These are phyloP conservation scores for Falciphora oryzae DNA, from an alignment of 2,329 filamentous ascomycete genomes.

Conservation along the genomic window DNA sequence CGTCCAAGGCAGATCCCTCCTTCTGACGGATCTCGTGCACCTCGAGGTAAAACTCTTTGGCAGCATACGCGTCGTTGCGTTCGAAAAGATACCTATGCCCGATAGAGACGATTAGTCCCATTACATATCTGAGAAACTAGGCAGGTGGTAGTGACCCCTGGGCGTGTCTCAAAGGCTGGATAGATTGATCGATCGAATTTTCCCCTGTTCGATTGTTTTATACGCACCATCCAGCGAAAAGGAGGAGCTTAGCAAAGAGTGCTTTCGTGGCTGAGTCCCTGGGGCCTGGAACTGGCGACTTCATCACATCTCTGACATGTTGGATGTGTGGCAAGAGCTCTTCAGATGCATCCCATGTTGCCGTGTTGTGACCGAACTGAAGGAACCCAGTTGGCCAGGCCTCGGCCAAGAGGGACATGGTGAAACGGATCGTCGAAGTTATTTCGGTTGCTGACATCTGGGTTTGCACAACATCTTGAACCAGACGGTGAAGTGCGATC, in stretches of 20 bases:
- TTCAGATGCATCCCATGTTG: neutral
- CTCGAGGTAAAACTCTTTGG: neutral
- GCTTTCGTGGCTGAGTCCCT: neutral
- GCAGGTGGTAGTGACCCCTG: no score
- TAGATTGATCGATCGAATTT: no score
- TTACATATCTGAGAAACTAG: no score
- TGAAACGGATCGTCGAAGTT: neutral
- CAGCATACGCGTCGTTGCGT: slow-evolving; percentile 5
- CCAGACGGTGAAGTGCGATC: neutral
- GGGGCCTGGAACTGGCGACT: neutral
- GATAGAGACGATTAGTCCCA: no score
- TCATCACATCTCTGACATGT: neutral
- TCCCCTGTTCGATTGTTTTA: no score
- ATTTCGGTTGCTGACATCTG: neutral
- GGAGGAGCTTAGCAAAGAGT: neutral
- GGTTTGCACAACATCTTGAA: neutral
- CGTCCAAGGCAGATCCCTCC: slow-evolving; percentile 11
- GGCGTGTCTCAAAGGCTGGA: no score
- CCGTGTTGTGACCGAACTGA: neutral
- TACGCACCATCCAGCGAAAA: slow-evolving; percentile 3
- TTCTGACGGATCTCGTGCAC: neutral
- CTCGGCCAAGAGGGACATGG: neutral
- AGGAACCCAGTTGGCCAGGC: neutral
- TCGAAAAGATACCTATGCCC: slow-evolving; percentile 9
- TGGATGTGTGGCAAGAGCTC: slow-evolving; percentile 1